Evolutionary conservation across 2,329 filamentous ascomycete species (phyloP), one percentile per base, ranked within the genome.

Genomic region (Colletotrichum sidae): DNA sequence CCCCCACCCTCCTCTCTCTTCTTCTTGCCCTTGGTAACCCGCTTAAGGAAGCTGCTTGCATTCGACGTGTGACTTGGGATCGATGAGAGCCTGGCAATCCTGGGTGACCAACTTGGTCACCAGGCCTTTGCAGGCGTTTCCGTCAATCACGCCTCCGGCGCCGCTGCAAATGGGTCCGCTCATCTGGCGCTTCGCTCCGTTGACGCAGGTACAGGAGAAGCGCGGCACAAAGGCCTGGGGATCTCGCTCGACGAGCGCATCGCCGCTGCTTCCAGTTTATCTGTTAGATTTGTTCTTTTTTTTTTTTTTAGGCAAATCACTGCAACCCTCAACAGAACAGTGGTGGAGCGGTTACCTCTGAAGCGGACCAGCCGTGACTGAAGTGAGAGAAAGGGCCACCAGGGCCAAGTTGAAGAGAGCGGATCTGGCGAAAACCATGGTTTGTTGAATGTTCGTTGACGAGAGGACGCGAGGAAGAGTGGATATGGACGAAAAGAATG

Each of bases 201-300:
- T 34, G 7, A 54, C 17, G 13, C 49, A 54, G 47, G 33, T 64
- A 33, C 55, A 63, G 1, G 49, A 59, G 15, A 25, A 59, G 5
- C 49, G 42, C 5, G 25, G 7, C 8, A 35, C 39, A 10, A 41
- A 35, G 2, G 34, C 9, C 35, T 53, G 47, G 25, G 59, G 52
- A 1, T 62, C 52, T 42, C 54, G 8, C 8, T 11, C 34, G 11
- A 35, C 47, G 11, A 58, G n/a, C 7, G 15, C 11, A 6, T 11
- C 41, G 2, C 25, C 35, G 49, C 53, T 63, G 39, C 2, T 13
- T 9, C 0, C 3, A 17, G 6, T 61, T 49, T 50, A 37, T 6
- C 13, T 44, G 8, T 8, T 5, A 25, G 25, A 25, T 25, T 25
- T 4, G 25, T 0, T 17, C 17, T 17, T 17, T 46, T 7, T 15